Evolutionary conservation across 2,329 filamentous ascomycete genomes (phyloP), one percentile per base, ranked within the genome.

Genomic region (Aspergillus ochraceus): DNA sequence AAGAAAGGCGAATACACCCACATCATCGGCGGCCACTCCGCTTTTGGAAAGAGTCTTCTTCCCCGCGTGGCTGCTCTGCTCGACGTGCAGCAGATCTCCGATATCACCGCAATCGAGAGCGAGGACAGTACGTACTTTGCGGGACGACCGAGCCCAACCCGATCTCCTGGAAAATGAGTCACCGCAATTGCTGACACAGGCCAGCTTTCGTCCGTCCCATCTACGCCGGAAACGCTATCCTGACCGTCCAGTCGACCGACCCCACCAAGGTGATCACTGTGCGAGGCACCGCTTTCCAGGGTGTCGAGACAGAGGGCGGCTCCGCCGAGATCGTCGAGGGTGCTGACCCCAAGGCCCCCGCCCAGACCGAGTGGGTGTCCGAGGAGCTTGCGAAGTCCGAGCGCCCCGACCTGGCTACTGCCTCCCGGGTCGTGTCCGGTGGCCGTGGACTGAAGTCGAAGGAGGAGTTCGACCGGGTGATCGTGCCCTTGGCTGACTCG

Each of bases 371-470:
- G 80, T 99, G 95, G 95, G 82, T 99, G 6, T 96, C 91, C 2
- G 95, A 99, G 78, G 88, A 97, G 71, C 85, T 99, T 55, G 86
- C 93, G 70, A 96, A 93, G 80, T 96, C 91, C 52, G 94, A 98
- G 76, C 89, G 96, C 47, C 95, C 95, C 10, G 95, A 99, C 74
- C 87, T 99, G 45, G 89, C 89, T 36, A 96, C 92, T n/a, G 95
- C 95, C 52, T 83, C 85, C 66, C 90, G 86, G 73, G 93, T 99
- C 20, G 95, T 99, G 20, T 96, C 93, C 9, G 95, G 95, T 66
- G 95, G 95, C 6, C 89, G 95, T 68, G 95, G 94, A 49, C 83
- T 99, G 68, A 99, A 98, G 83, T 97, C 94, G 17, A 98, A 97
- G 83, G 92, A 97, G 76, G 93, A 98, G 57, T 99, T 99, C 72